Conservation (phyloP, 1,284 basidiomycete genomes). For the Meira miltonrushii region DNA sequence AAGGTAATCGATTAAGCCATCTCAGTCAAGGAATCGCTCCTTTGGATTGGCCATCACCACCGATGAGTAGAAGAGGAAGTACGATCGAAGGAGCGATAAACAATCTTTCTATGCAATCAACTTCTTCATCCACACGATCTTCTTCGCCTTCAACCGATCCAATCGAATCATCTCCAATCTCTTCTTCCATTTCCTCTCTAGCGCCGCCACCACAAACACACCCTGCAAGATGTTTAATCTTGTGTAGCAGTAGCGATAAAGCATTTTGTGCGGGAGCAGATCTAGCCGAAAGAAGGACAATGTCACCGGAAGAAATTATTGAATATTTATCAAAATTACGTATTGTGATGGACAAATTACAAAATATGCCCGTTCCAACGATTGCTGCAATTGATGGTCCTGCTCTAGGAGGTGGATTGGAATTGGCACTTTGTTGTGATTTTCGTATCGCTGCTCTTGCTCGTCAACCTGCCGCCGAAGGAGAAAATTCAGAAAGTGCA, state of each 20-base stretch:
- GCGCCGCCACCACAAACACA: constrained; percentile 7
- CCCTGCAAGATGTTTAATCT: constrained; percentile 17
- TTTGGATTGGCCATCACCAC: neutral
- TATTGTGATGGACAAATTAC: constrained; percentile 67
- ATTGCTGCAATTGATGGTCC: constrained; percentile 88
- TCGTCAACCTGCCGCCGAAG: constrained; percentile 85
- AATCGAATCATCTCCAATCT: neutral
- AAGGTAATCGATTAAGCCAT: no score
- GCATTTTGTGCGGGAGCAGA: constrained; percentile 81
- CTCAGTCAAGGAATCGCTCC: neutral
- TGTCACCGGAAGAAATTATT: constrained; percentile 51
- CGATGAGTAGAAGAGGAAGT: neutral
- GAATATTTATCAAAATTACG: constrained; percentile 72
- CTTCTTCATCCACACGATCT: neutral
- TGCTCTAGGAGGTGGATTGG: constrained; percentile 83
- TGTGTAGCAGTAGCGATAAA: constrained; percentile 21
- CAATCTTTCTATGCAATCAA: neutral
- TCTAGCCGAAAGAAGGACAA: constrained; percentile 73
- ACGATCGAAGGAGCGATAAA: neutral
- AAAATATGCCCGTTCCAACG: constrained; percentile 66
- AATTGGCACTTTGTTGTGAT: constrained; percentile 80
- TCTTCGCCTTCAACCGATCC: neutral
- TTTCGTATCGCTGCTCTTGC: constrained; percentile 86
- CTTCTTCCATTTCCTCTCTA: constrained; percentile 2
- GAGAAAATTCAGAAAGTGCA: constrained; percentile 61